Evolutionary conservation across 805 yeast species (phyloP).

Genomic region (Cyberlindnera meyerae): DNA sequence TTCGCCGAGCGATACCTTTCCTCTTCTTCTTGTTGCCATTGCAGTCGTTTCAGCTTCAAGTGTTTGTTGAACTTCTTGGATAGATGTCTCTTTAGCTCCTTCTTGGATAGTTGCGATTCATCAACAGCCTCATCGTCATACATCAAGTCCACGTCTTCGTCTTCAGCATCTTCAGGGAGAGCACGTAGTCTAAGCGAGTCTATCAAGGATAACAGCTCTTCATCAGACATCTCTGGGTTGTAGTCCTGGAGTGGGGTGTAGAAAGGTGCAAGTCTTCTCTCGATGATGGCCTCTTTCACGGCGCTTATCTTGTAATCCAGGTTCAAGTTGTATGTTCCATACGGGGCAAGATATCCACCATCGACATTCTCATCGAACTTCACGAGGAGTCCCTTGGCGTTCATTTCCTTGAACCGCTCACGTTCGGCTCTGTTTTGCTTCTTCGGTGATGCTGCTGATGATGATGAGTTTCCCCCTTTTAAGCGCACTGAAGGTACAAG

Average conservation of each 20-base stretch:
- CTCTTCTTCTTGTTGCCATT: slow-evolving; percentile 34
- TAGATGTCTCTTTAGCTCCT: slow-evolving; percentile 39
- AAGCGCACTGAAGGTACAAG: slow-evolving; percentile 1
- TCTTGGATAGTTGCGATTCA: slow-evolving; percentile 33
- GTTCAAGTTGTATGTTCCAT: slow-evolving; percentile 74
- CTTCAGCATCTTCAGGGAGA: slow-evolving; percentile 42
- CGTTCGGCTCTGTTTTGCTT: slow-evolving; percentile 48
- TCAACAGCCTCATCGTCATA: slow-evolving; percentile 52
- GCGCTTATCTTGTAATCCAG: slow-evolving; percentile 68
- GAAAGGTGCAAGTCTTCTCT: slow-evolving; percentile 80
- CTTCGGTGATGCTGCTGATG: slow-evolving; percentile 18
- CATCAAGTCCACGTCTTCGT: slow-evolving; percentile 55
- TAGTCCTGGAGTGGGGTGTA: slow-evolving; percentile 84
- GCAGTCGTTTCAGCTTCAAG: slow-evolving; percentile 35
- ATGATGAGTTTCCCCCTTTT: background rate
- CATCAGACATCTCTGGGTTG: slow-evolving; percentile 65
- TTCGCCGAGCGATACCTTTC: slow-evolving; percentile 27
- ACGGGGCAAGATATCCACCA: slow-evolving; percentile 92
- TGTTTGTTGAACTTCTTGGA: slow-evolving; percentile 35
- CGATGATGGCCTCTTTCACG: slow-evolving; percentile 66
- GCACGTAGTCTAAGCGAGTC: slow-evolving; percentile 54
- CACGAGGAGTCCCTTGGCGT: slow-evolving; percentile 54
- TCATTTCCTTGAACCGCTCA: slow-evolving; percentile 47
- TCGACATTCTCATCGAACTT: slow-evolving; percentile 70
- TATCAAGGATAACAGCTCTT: slow-evolving; percentile 52